Conservation (phyloP, 169 alveolate species). For the Blepharisma undulans region DNA sequence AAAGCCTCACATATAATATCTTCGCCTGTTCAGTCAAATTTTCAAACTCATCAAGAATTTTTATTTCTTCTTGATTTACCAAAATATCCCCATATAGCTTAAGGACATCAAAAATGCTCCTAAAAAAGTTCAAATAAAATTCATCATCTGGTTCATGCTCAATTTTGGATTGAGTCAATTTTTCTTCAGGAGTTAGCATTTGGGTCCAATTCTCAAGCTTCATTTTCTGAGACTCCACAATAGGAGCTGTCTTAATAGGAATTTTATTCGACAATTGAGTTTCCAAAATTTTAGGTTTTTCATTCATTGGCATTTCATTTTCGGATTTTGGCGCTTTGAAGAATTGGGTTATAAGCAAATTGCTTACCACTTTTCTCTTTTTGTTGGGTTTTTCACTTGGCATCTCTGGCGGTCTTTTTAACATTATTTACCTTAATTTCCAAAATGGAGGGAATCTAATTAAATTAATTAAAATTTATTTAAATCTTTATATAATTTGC, state of each 20-base stretch:
- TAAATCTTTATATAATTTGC: neutral
- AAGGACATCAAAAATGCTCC: neutral
- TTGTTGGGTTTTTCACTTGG: neutral
- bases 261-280: neutral
- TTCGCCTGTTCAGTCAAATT: neutral
- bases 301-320: neutral
- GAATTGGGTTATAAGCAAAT: neutral
- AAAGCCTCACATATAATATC: neutral
- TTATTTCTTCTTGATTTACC: neutral
- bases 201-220: neutral
- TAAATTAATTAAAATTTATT: no score
- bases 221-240: neutral
- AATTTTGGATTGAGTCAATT: neutral
- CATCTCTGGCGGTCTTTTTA: neutral
- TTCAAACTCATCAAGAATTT: neutral
- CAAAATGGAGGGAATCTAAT: neutral
- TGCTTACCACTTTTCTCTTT: neutral
- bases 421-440: neutral
- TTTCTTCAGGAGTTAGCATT: neutral
- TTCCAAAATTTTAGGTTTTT: neutral
- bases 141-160: neutral
- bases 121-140: neutral
- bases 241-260: neutral
- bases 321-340: neutral
- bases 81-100: neutral